Evolutionary conservation across 108 stramenopile genomes (phyloP).

Genomic region (Craspedostauros australis): DNA sequence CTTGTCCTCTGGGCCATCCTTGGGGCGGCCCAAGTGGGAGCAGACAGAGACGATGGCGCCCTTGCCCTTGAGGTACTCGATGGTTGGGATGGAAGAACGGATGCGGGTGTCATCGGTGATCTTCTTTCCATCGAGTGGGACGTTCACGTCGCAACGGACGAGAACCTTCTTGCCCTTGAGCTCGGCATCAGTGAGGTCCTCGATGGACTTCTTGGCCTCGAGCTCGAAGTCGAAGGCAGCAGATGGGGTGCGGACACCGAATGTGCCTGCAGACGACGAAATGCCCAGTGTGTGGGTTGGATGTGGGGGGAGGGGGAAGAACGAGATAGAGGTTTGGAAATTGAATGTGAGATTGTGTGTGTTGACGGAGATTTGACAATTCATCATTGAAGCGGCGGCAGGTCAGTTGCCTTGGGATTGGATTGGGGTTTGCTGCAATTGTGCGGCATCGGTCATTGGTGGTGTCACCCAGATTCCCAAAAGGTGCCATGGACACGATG

Average conservation of each 20-base stretch:
- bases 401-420: not conserved
- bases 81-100: conserved; percentile 97
- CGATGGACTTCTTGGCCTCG: conserved; percentile 94
- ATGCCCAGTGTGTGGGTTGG: no score
- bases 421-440: not conserved
- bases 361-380: not conserved
- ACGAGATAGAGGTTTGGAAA: no score
- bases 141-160: conserved; percentile 96
- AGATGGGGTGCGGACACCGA: conserved; percentile 51
- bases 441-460: not conserved
- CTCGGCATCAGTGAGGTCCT: conserved; percentile 86
- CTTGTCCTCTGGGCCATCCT: conserved; percentile 96
- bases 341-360: not conserved
- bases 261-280: conserved; percentile 40
- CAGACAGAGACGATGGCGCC: conserved; percentile 97
- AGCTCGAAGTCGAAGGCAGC: conserved; percentile 50
- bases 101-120: conserved; percentile 99
- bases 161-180: conserved; percentile 96
- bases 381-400: not conserved
- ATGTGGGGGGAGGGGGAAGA: no score
- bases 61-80: conserved; percentile 94
- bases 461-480: no score
- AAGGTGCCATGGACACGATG: no score
- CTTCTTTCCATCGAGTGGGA: conserved; percentile 93
- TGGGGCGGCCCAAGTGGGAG: conserved; percentile 99